Conservation (phyloP, 129 eudicot species). For the Lactuca saligna region DNA sequence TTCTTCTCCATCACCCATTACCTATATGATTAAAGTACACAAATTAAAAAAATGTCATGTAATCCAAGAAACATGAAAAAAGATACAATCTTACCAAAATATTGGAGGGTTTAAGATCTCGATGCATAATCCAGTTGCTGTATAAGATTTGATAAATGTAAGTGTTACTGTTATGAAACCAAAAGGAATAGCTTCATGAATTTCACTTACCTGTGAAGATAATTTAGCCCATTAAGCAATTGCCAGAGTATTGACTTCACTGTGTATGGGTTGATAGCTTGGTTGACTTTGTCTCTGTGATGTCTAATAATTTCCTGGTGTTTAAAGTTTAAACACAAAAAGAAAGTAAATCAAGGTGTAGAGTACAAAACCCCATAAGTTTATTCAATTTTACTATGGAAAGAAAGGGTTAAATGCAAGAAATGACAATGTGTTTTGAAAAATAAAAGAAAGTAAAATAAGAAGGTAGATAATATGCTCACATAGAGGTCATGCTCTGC, state of each 20-base stretch:
- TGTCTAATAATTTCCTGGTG: constrained; percentile 88
- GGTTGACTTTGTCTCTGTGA: constrained; percentile 97
- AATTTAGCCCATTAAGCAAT: constrained; percentile 95
- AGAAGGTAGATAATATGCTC: constrained; percentile 19
- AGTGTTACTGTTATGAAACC: neutral
- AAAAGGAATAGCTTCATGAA: neutral
- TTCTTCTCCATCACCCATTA: constrained; percentile 99
- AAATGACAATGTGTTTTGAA: neutral
- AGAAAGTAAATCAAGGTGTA: constrained; percentile 2
- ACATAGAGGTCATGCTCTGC: constrained; percentile 97
- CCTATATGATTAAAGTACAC: constrained; percentile 41
- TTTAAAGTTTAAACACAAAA: constrained; percentile 22
- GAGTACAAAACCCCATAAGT: constrained; percentile 1
- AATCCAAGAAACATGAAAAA: neutral
- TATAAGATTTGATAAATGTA: constrained; percentile 18
- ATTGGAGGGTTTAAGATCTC: constrained; percentile 98
- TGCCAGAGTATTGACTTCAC: constrained; percentile 95
- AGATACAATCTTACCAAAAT: constrained; percentile 62
- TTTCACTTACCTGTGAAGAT: constrained; percentile 71
- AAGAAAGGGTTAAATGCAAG: neutral
- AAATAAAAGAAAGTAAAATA: neutral
- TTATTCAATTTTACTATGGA: constrained; percentile 3
- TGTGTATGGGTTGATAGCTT: constrained; percentile 76
- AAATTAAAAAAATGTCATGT: neutral
- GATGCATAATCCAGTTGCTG: constrained; percentile 98